Base-by-base conservation (phyloP, 129 eudicot species). In the Sambucus nigra region DNA sequence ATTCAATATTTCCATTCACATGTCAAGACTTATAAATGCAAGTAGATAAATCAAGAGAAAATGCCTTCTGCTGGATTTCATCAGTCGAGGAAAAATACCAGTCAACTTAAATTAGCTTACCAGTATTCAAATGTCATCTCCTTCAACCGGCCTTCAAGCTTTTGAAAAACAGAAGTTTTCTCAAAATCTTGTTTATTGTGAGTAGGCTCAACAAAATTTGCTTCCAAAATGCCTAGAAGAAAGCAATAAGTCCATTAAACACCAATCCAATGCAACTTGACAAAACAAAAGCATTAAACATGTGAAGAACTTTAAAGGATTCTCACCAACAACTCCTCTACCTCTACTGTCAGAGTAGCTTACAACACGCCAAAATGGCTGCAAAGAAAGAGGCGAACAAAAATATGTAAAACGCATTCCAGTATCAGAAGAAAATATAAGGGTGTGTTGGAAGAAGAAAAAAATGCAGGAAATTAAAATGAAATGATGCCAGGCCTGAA, bases 131-230 rank as follows among this genome's bases (percentile, higher is more conserved):
- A 58, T 59, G 98, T 79, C 98, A 89, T 89, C 19, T 84, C 94
- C 68, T 79, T 89, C 63, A 89, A 71, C 12, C 95, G 95, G 5
- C 38, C 25, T 60, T 76, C 82, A 52, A 91, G 95, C 79, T 74
- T 89, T 63, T 91, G 94, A 67, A 76, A 91, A 28, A 79, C 64
- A 35, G 88, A 70, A 54, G 98, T 91, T 76, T 80, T 85, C 81
- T 91, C 98, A 64, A 91, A 91, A 57, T 91, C 98, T 65, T 91
- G 98, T 70, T 89, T 91, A 63, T 74, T 82, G 48, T 91, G 98
- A 13, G 88, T 78, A 23, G 98, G 98, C 77, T 81, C 72, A 54
- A 85, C 59, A 72, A 84, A 91, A 56, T 91, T 81, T 72, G 95
- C 95, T 72, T 85, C 95, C 55, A 91, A 75, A 51, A 88, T 60